Evolutionary conservation across 2,329 filamentous ascomycete species (phyloP).

Genomic region (Epichloe aotearoae): DNA sequence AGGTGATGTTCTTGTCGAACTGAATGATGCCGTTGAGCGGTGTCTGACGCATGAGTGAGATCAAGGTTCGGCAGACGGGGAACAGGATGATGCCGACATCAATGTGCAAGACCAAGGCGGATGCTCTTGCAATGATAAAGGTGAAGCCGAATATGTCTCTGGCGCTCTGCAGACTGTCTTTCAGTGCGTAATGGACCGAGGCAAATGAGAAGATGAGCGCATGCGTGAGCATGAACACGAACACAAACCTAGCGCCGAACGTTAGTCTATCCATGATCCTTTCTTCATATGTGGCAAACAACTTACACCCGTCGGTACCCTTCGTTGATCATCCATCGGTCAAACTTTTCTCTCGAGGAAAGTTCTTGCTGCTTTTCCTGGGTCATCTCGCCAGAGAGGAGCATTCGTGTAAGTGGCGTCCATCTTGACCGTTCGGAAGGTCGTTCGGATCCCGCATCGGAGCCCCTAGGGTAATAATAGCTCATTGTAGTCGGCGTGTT

Average conservation of each 20-base stretch:
- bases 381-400: slow-evolving; percentile 72
- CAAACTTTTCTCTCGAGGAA: slow-evolving; percentile 57
- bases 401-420: slow-evolving; percentile 69
- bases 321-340: slow-evolving; percentile 83
- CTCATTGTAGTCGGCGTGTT: slow-evolving; percentile 12
- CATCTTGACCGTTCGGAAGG: slow-evolving; percentile 64
- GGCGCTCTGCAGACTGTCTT: slow-evolving; percentile 56
- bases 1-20: slow-evolving; percentile 82
- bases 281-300: neutral
- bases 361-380: slow-evolving; percentile 58
- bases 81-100: slow-evolving; percentile 70
- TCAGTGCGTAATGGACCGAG: slow-evolving; percentile 66
- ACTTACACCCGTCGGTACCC: slow-evolving; percentile 68
- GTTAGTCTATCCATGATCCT: neutral
- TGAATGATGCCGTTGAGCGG: slow-evolving; percentile 77
- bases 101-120: slow-evolving; percentile 67
- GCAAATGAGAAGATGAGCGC: slow-evolving; percentile 67
- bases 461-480: slow-evolving; percentile 16
- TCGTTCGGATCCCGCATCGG: slow-evolving; percentile 12
- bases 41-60: slow-evolving; percentile 67
- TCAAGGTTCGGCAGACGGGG: slow-evolving; percentile 72
- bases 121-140: slow-evolving; percentile 62
- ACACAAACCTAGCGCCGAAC: slow-evolving; percentile 47
- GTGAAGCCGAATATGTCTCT: slow-evolving; percentile 60
- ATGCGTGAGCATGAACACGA: slow-evolving; percentile 61